A percentile compares a stretch with the other conserved stretches of the same genome.
Conservation (phyloP, 371 early-diverging fungal species). For the Mortierella sp. region DNA sequence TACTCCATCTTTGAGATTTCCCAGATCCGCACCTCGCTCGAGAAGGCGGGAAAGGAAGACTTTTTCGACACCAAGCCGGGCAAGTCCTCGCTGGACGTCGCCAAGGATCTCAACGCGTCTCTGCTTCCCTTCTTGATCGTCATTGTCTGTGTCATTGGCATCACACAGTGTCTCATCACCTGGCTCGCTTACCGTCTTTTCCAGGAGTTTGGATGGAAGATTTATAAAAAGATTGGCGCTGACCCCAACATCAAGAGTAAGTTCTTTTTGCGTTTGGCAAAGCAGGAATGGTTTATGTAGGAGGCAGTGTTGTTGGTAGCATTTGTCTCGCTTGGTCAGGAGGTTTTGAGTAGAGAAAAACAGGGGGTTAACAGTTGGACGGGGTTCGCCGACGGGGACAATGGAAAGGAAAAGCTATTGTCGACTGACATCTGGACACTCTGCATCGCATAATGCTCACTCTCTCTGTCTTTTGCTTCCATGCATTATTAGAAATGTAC, state of each 20-base stretch:
- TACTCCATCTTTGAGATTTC: constrained; percentile 79
- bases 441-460: neutral
- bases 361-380: neutral
- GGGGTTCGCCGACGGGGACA: neutral
- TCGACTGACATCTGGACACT: neutral
- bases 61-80: constrained; percentile 20
- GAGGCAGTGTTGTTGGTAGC: neutral
- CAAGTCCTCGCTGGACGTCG: neutral
- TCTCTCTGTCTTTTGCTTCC: neutral
- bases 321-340: constrained; percentile 1
- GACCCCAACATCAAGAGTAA: constrained; percentile 88
- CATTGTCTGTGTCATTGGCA: constrained; percentile 40
- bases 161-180: constrained; percentile 37
- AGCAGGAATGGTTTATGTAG: too few relatives aligned
- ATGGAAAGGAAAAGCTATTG: neutral
- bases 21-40: constrained; percentile 57
- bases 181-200: constrained; percentile 69
- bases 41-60: neutral
- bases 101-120: constrained; percentile 15
- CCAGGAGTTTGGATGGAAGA: constrained; percentile 94
- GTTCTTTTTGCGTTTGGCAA: neutral
- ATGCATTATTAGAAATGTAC: constrained; percentile 76
- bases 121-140: constrained; percentile 36
- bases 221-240: constrained; percentile 95
- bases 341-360: neutral